Percentiles rank a stretch among this genome's conserved stretches.
These are phyloP conservation scores for Podochytrium sp. DNA, from an alignment of 192 early-diverging fungal species.

Conservation along the genomic window DNA sequence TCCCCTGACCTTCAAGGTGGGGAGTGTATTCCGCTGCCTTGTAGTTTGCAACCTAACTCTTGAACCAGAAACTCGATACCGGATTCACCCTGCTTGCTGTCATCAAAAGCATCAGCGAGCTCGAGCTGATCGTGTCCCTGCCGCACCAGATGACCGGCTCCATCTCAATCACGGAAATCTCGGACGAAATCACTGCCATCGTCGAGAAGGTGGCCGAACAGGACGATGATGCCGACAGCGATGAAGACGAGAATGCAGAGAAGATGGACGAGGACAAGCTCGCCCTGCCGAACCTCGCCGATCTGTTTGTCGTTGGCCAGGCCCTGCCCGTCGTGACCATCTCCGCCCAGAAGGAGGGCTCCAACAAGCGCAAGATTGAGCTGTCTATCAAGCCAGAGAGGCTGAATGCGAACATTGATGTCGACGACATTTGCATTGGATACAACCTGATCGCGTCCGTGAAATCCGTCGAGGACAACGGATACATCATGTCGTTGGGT, in stretches of 20 bases:
- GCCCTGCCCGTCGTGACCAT: constrained; percentile 76
- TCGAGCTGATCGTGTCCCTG: constrained; percentile 81
- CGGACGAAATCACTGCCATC: constrained; percentile 66
- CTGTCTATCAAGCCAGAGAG: constrained; percentile 78
- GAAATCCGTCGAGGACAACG: constrained; percentile 89
- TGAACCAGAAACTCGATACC: constrained; percentile 9
- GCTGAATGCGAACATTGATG: constrained; percentile 67
- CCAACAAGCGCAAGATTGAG: constrained; percentile 63
- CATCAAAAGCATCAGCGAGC: constrained; percentile 76
- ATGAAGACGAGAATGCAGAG: constrained; percentile 33
- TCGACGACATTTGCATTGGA: constrained; percentile 71
- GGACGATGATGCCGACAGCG: constrained; percentile 59
- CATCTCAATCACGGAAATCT: constrained; percentile 89
- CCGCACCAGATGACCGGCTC: constrained; percentile 83
- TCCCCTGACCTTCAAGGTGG: constrained; percentile 65
- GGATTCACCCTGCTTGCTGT: constrained; percentile 73
- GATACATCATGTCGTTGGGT: constrained; percentile 82
- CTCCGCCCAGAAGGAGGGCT: constrained; percentile 39
- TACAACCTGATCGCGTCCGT: constrained; percentile 53
- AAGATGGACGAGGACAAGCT: constrained; percentile 36
- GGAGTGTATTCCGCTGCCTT: neutral
- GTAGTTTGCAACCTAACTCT: neutral
- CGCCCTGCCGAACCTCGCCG: constrained; percentile 67
- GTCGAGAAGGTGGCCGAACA: constrained; percentile 71
- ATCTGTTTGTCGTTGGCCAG: constrained; percentile 82